Base-by-base conservation (phyloP, 768 basidiomycete species). In the Termitomyces sp. region DNA sequence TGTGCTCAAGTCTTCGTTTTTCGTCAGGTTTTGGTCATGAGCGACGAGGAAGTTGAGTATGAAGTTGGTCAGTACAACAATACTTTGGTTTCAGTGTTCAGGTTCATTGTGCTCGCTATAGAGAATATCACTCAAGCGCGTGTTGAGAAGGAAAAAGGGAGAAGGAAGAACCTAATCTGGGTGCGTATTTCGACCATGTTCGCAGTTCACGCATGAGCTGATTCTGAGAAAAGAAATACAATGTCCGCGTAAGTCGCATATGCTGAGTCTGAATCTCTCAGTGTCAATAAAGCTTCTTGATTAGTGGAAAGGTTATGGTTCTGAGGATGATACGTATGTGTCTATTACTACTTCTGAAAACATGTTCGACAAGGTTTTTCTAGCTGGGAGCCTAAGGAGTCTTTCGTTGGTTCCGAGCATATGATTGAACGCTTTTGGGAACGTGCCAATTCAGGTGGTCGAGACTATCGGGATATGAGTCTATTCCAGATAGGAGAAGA, bases 381-480 rank as follows among this genome's bases (percentile, higher is more conserved):
- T 60, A 89, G 87, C 10, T 89, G 87, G 87, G 88, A 90, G 62
- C 87, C 88, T 9, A 67, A 72, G 8, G 74, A 80, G 53, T 86
- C 85, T 9, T 88, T 90, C 59, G 67, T 66, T 16, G 78, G 69
- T 7, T 86, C 86, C 0, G 80, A 84, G 61, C 75, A 83, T 51
- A 74, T 88, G 16, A 33, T 87, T 60, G 57, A 80, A 52, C 63
- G 73, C 28, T 80, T 88, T 69, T 78, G 81, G 82, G 62, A 79
- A 63, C 73, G 79, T 60, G 64, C 79, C 52, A 68, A 80, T 66
- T 66, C 78, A 45, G 66, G 74, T 68, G 70, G 77, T 58, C 77
- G 86, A 57, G 84, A 88, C 59, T 69, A 73, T 47, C 65, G 73
- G 1, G 73, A 85, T 60, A 61, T 84, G 51, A 68, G 67, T 22